Evolutionary conservation across 306 rosid genomes (phyloP), one percentile per base, ranked within the genome.

Genomic region (Begonia masoniana): DNA sequence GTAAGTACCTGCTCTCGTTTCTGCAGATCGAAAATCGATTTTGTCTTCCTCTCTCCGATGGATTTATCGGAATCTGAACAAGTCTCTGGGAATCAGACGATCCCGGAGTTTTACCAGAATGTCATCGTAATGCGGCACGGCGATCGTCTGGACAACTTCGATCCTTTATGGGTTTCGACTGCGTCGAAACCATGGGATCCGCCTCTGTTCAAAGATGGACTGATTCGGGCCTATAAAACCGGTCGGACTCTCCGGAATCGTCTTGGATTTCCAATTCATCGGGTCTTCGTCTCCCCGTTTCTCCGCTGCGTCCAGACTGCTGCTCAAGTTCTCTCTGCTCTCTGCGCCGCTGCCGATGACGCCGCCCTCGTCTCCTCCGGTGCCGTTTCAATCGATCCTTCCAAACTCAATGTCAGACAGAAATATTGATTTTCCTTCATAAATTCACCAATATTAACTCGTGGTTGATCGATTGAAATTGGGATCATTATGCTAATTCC

Each of bases 101-200:
- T 13, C 54, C 72, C 11, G 59, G 59, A 57, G n/a, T 66, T 48
- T 16, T 62, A 74, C 81, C 97, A 91, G 9, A 68, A 77, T 79
- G 78, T 91, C 56, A 68, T 91, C 75, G 86, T 85, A 57, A 78
- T 91, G 92, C 77, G 97, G 49, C 97, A 91, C 79, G 97, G 97
- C n/a, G 94, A 91, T 15, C 96, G 97, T 46, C 59, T 78, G 47
- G 97, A 91, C 63, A 62, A 69, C 72, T 59, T 75, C 69, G 94
- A 72, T 3, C 78, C 74, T 1, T 9, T 13, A 5, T 91, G 97
- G 97, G 52, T 68, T 1, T 5, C 66, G 15, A 69, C 35, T 0
- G 82, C 97, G 0, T 2, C 77, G 9, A 62, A 78, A 10, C 96
- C 99, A 0, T 91, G 92, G 92, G 96, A 91, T 60, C 99, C 99